phyloP scores from a whole-genome alignment of 495 filamentous ascomycete genomes.

The Ascobolus immersus region DNA sequence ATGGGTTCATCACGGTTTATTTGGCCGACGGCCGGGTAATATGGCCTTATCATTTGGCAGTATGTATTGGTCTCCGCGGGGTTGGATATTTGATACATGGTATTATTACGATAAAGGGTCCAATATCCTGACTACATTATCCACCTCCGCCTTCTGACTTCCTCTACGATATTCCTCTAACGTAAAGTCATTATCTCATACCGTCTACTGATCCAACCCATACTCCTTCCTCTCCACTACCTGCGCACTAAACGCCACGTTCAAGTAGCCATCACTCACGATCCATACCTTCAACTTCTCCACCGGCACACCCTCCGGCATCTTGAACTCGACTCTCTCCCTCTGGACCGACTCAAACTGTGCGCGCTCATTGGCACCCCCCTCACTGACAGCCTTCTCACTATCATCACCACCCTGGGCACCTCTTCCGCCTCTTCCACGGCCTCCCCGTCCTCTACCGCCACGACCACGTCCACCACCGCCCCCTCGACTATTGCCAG shows the following conservation, averaged over 20 bases:
- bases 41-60: too few relatives aligned
- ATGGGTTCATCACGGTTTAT: too few relatives aligned
- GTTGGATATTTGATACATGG: too few relatives aligned
- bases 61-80: too few relatives aligned
- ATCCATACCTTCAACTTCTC: slow-evolving; percentile 43
- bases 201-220: too few relatives aligned
- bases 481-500: slow-evolving; percentile 12
- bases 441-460: slow-evolving; percentile 13
- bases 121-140: too few relatives aligned
- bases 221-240: slow-evolving; percentile 32
- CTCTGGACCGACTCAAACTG: slow-evolving; percentile 18
- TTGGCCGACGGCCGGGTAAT: too few relatives aligned
- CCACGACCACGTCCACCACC: slow-evolving; percentile 9
- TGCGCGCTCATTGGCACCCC: slow-evolving; percentile 6
- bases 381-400: slow-evolving; percentile 1
- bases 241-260: slow-evolving; percentile 40
- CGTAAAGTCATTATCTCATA: too few relatives aligned
- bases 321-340: slow-evolving; percentile 32
- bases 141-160: too few relatives aligned
- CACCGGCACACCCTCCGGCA: slow-evolving; percentile 24
- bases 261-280: slow-evolving; percentile 66
- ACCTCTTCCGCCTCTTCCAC: slow-evolving; percentile 12
- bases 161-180: too few relatives aligned
- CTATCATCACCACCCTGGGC: slow-evolving; percentile 6
- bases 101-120: too few relatives aligned